Base-by-base conservation (phyloP, 1,284 basidiomycete species). In the Phlebopus sp. region DNA sequence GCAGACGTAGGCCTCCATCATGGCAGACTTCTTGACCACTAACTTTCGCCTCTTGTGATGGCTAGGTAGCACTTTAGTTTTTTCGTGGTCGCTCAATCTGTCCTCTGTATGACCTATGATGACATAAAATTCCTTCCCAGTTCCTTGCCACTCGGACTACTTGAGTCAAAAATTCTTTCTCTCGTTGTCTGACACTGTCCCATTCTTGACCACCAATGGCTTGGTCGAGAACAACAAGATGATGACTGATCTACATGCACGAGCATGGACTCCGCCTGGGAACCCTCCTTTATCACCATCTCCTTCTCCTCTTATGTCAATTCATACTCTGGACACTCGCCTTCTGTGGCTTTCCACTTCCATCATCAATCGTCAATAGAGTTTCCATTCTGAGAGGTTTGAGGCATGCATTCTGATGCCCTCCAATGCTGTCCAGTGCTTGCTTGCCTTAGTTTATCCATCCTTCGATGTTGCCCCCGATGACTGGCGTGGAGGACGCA, bases 71-170 rank as follows among this genome's bases (percentile, higher is more conserved):
- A n/a, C n/a, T n/a, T n/a, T n/a, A n/a, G n/a, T n/a, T n/a, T n/a
- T n/a, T n/a, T n/a, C n/a, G n/a, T n/a, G n/a, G n/a, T n/a, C n/a
- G n/a, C n/a, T n/a, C n/a, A n/a, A n/a, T n/a, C n/a, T n/a, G n/a
- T n/a, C n/a, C n/a, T n/a, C n/a, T n/a, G n/a, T n/a, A n/a, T n/a
- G n/a, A n/a, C n/a, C n/a, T n/a, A n/a, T n/a, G n/a, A n/a, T n/a
- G n/a, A 60, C 62, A 27, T 65, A 61, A 29, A 58, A 69, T 46
- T 63, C 68, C 8, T 86, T 75, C 66, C 82, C 85, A 5, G 84
- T 84, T 0, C 83, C 85, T 6, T 86, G 84, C 55, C 81, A 86
- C 56, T 82, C 82, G 2, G 86, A 87, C 58, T 80, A 82, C 50
- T 60, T 86, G 13, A 67, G 71, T 36, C 78, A 82, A 57, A 47